phyloP scores from a whole-genome alignment of 2,329 filamentous ascomycete genomes.

The Verticillium isaacii region DNA sequence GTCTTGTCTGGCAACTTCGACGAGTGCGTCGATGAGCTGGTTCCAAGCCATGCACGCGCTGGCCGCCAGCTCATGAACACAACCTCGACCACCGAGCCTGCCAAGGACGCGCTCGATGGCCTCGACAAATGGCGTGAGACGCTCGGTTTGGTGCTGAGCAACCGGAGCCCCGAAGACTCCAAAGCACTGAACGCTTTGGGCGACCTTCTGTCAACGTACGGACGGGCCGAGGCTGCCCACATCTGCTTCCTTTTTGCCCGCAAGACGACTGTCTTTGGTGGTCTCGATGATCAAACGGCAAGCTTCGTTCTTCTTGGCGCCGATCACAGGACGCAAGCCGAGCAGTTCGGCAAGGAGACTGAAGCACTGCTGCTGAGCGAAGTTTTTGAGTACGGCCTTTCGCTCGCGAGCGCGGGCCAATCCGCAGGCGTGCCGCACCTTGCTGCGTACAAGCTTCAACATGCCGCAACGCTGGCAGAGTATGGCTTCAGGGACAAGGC shows the following conservation, averaged over 20 bases:
- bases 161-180: constrained; percentile 75
- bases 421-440: constrained; percentile 70
- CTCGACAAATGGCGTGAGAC: constrained; percentile 95
- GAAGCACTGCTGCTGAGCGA: constrained; percentile 93
- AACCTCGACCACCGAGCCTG: constrained; percentile 52
- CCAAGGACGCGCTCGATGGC: constrained; percentile 74
- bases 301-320: constrained; percentile 81
- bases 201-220: constrained; percentile 77
- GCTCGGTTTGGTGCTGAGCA: constrained; percentile 77
- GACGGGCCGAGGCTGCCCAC: constrained; percentile 85
- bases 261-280: constrained; percentile 66
- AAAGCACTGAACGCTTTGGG: constrained; percentile 76
- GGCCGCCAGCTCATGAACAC: constrained; percentile 87
- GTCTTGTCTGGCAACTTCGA: constrained; percentile 91
- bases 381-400: constrained; percentile 85
- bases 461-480: constrained; percentile 80
- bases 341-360: constrained; percentile 72
- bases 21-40: constrained; percentile 92
- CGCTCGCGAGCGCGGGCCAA: constrained; percentile 56
- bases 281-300: constrained; percentile 73
- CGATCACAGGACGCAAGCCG: constrained; percentile 68
- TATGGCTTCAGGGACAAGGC: constrained; percentile 79
- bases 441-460: constrained; percentile 84
- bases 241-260: constrained; percentile 89
- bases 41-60: constrained; percentile 85